Evolutionary conservation across 2,329 filamentous ascomycete genomes (phyloP).

Genomic region (Aaosphaeria arxii): DNA sequence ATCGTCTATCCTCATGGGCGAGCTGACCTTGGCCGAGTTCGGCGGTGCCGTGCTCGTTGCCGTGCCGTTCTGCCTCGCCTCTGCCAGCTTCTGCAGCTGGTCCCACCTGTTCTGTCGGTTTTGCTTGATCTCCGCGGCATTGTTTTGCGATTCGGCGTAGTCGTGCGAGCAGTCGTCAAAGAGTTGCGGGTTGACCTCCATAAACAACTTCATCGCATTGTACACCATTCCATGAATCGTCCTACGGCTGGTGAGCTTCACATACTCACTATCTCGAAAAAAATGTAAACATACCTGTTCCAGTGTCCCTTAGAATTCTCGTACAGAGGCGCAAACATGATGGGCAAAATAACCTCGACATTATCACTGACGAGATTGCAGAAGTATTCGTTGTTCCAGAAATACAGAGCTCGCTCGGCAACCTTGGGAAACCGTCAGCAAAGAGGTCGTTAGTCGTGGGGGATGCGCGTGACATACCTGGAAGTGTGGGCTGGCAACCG

Average conservation of each 20-base stretch:
- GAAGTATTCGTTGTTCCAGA: slow-evolving; percentile 99
- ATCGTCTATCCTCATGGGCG: slow-evolving; percentile 61
- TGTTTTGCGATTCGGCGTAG: slow-evolving; percentile 95
- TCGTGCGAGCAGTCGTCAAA: slow-evolving; percentile 99
- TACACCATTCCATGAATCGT: slow-evolving; percentile 99
- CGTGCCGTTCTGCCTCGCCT: slow-evolving; percentile 58
- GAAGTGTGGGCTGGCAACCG: slow-evolving; percentile 96
- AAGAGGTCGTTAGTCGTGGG: not conserved
- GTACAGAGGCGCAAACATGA: slow-evolving; percentile 98
- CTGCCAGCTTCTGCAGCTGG: slow-evolving; percentile 75
- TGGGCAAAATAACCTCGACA: slow-evolving; percentile 94
- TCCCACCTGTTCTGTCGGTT: slow-evolving; percentile 87
- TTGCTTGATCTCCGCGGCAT: slow-evolving; percentile 77
- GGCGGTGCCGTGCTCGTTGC: slow-evolving; percentile 15
- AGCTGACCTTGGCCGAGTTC: slow-evolving; percentile 32
- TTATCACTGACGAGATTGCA: slow-evolving; percentile 99
- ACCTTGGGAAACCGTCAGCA: slow-evolving; percentile 52
- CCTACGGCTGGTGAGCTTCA: slow-evolving; percentile 47
- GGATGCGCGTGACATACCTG: slow-evolving; percentile 52
- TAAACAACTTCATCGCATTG: slow-evolving; percentile 99
- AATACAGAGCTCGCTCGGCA: slow-evolving; percentile 93
- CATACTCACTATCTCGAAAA: slow-evolving; percentile 1
- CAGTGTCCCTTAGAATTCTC: slow-evolving; percentile 99
- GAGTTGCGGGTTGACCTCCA: slow-evolving; percentile 98
- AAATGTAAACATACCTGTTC: slow-evolving; percentile 72